Base-by-base conservation (phyloP, 148 eudicot species). In the Limonium bicolor region DNA sequence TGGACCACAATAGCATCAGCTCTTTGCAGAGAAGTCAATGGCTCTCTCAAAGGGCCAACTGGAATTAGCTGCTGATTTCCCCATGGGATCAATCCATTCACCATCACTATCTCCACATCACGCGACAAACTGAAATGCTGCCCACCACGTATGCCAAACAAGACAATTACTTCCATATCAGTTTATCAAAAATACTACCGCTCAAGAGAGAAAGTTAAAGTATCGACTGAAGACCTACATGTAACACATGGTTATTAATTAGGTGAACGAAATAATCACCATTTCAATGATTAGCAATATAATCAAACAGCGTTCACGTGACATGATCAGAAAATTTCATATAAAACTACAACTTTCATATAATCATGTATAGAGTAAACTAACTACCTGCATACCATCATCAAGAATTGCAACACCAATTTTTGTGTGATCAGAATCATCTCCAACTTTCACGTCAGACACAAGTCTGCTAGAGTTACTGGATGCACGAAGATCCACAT, bases 341-440 rank as follows among this genome's bases (percentile, higher is more conserved):
- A n/a, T n/a, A n/a, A n/a, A n/a, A n/a, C n/a, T n/a, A n/a, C n/a
- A n/a, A n/a, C n/a, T n/a, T n/a, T n/a, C n/a, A n/a, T 38, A 38
- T 38, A 17, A 18, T 38, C 8, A 18, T 38, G 23, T 38, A 38
- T 18, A 38, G 41, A 17, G 7, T 15, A 11, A 17, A 22, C 27
- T 43, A 16, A 26, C 43, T 50, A 88, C 97, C 97, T 90, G 93
- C 97, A 90, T 77, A 23, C 97, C 97, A 63, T 90, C 97, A 61
- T 90, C 97, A 47, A 90, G 68, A 50, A 90, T 75, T 47, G 64
- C 73, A 63, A 42, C 74, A 27, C 76, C 84, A 48, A 90, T 63
- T 58, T 56, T 55, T 17, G 38, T 60, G 17, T 53, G 41, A 37
- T 56, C 52, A 39, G 23, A 55, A 42, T 24, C 27, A 54, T 35